Evolutionary conservation across 148 eudicot genomes (phyloP), one percentile per base, ranked within the genome.

Genomic region (Polygonum maritimum): DNA sequence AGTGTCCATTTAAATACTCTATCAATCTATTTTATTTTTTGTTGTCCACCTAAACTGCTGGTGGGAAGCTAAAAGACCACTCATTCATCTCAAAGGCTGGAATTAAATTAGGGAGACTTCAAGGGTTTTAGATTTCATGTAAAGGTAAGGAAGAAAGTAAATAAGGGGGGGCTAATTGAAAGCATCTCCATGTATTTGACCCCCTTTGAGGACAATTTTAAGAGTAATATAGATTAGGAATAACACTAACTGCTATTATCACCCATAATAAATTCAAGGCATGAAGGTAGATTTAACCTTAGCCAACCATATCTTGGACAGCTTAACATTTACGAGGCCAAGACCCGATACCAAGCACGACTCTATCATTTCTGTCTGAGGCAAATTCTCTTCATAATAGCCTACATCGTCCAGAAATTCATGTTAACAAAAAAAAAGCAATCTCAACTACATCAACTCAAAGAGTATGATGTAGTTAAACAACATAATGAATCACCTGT

Each of bases 331-430:
- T 62, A 95, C 94, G 75, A 92, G 92, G 54, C 99, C 97, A 74
- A 97, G 92, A 62, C 99, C 97, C 21, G 99, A 96, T 48, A 95
- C 89, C 33, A 84, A 81, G 80, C 89, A 88, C 11, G 88, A 83
- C 35, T 92, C 94, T 40, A 95, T 81, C 83, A 92, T 88, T 51
- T 92, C 97, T 12, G 99, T 87, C 52, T 78, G 76, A 5, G 99
- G 99, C 74, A 95, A 80, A 77, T 92, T 95, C 10, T 57, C n/a
- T n/a, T 79, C 87, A 84, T 92, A 33, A 95, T 83, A 76, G 96
- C 96, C 97, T 95, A 76, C 7, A 79, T 11, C n/a, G 71, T 58
- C 22, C 74, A 16, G 0, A 7, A 73, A 9, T 18, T 44, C 9
- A 8, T 44, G 19, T 44, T 22, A 73, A 73, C 57, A 73, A 40